phyloP scores from a whole-genome alignment of 257 asterid species.

The Jaltomata sinuosa region DNA sequence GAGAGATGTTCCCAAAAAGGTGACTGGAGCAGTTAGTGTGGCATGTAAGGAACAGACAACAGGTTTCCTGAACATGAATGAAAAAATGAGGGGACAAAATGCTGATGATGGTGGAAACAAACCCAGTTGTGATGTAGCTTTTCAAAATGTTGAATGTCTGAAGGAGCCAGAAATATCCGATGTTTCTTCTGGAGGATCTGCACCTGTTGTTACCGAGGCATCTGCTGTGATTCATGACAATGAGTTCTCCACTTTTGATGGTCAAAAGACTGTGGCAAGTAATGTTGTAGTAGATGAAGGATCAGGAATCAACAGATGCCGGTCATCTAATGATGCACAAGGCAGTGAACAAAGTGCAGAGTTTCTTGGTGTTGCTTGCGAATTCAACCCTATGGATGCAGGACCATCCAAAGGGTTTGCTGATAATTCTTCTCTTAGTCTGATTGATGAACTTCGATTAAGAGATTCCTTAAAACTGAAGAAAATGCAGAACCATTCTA shows the following conservation, averaged over 20 bases:
- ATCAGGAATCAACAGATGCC: slow-evolving; percentile 38
- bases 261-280: slow-evolving; percentile 17
- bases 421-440: slow-evolving; percentile 22
- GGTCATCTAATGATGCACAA: slow-evolving; percentile 39
- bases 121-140: slow-evolving; percentile 16
- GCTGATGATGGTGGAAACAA: slow-evolving; percentile 19
- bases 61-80: slow-evolving; percentile 3
- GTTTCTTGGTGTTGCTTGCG: slow-evolving; percentile 23
- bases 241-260: slow-evolving; percentile 26
- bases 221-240: slow-evolving; percentile 32
- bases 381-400: slow-evolving; percentile 18
- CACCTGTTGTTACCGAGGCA: slow-evolving; percentile 38
- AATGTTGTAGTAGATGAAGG: slow-evolving; percentile 37
- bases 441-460: slow-evolving; percentile 33
- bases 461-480: slow-evolving; percentile 18
- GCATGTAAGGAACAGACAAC: slow-evolving; percentile 18
- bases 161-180: slow-evolving; percentile 36
- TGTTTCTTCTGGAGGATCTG: slow-evolving; percentile 44
- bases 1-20: slow-evolving; percentile 49
- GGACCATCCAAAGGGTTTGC: slow-evolving; percentile 19
- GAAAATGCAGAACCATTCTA: slow-evolving; percentile 14
- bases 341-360: slow-evolving; percentile 30
- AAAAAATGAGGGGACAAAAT: slow-evolving; percentile 7
- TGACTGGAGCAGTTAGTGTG: slow-evolving; percentile 11
- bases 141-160: slow-evolving; percentile 16